Percentiles rank a stretch among this genome's conserved stretches.
These are phyloP conservation scores for Nitzschia sp. DNA, from an alignment of 108 stramenopile genomes.

Conservation along the genomic window DNA sequence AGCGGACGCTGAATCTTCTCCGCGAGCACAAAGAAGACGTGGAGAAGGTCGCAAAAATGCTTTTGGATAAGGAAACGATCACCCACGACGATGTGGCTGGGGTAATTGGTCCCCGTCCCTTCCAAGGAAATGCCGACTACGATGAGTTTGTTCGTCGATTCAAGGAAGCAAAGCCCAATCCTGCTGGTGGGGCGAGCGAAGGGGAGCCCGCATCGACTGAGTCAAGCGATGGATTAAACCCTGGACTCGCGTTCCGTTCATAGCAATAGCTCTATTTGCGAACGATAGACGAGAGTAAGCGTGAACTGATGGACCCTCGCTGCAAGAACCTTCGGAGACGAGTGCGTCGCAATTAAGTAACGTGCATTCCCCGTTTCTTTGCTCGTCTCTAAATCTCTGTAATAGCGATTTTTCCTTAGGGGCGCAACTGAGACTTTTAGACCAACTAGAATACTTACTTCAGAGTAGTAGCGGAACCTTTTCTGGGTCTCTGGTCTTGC, in stretches of 20 bases:
- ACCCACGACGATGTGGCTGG: slow-evolving; percentile 95
- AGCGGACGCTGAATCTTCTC: slow-evolving; percentile 85
- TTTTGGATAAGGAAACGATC: slow-evolving; percentile 97
- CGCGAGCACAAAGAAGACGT: slow-evolving; percentile 84
- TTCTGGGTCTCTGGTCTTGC: too few relatives aligned
- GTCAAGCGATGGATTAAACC: background rate
- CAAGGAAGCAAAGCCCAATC: slow-evolving; percentile 21
- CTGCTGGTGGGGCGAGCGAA: background rate
- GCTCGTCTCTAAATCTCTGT: too few relatives aligned
- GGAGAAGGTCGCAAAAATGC: slow-evolving; percentile 78
- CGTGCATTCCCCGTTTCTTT: too few relatives aligned
- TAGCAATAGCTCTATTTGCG: background rate
- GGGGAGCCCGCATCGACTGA: background rate
- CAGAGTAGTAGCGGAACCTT: too few relatives aligned
- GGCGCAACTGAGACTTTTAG: too few relatives aligned
- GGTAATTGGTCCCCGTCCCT: slow-evolving; percentile 91
- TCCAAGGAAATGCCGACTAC: slow-evolving; percentile 81
- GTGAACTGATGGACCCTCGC: too few relatives aligned
- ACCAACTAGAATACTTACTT: too few relatives aligned
- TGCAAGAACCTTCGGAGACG: too few relatives aligned
- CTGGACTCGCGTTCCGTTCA: slow-evolving; percentile 7
- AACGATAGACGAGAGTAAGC: too few relatives aligned
- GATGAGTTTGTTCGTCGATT: slow-evolving; percentile 84
- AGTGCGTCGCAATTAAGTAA: too few relatives aligned
- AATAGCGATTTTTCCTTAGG: too few relatives aligned